Conservation (phyloP, 495 filamentous ascomycete genomes). For the Evernia prunastri region DNA sequence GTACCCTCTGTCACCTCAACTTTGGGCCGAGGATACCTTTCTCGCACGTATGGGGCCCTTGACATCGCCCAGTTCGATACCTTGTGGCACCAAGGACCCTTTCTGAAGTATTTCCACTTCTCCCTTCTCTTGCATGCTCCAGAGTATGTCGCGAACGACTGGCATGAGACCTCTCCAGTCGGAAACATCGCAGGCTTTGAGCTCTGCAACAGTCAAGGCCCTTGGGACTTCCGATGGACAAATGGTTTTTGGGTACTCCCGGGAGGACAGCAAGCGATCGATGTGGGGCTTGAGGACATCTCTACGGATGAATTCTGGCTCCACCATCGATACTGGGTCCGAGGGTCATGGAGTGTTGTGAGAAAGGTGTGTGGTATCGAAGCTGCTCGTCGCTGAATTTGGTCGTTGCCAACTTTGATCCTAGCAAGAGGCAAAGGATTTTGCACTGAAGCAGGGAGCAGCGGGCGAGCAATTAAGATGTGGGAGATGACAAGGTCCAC, state of each 20-base stretch:
- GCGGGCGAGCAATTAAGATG: background rate
- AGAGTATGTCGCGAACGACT: slow-evolving; percentile 34
- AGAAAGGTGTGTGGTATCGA: background rate
- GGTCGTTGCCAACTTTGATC: background rate
- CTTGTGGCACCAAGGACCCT: slow-evolving; percentile 32
- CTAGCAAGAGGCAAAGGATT: background rate
- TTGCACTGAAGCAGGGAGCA: background rate
- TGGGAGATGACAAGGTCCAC: background rate
- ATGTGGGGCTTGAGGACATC: slow-evolving; percentile 4
- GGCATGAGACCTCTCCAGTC: slow-evolving; percentile 43
- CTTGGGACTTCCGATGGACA: slow-evolving; percentile 47
- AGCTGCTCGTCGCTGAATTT: background rate
- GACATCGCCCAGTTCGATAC: slow-evolving; percentile 29
- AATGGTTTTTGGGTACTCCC: slow-evolving; percentile 40
- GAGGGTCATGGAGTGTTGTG: background rate
- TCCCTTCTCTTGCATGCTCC: slow-evolving; percentile 31
- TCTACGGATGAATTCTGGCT: background rate
- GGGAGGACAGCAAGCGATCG: slow-evolving; percentile 15
- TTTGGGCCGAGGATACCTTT: slow-evolving; percentile 3
- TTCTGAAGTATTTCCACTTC: slow-evolving; percentile 45
- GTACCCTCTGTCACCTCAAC: background rate
- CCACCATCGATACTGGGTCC: background rate
- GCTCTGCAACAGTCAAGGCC: slow-evolving; percentile 32
- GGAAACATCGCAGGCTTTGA: slow-evolving; percentile 26
- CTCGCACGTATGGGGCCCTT: slow-evolving; percentile 40